Evolutionary conservation across 768 basidiomycete species (phyloP).

Genomic region (Suillus sp.): DNA sequence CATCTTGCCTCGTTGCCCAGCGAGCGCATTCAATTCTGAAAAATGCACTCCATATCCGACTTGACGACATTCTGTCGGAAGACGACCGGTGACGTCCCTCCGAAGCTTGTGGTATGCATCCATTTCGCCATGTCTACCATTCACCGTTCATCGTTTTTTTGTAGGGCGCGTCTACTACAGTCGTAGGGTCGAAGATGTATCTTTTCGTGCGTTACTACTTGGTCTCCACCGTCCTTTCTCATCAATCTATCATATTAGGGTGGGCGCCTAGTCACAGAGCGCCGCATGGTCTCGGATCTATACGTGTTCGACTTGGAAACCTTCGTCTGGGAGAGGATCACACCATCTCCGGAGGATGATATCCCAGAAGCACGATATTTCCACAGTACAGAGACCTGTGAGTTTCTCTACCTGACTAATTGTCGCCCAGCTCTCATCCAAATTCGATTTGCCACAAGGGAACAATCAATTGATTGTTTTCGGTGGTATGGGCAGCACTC

Average conservation of each 20-base stretch:
- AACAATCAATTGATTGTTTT: slow-evolving; percentile 90
- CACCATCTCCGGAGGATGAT: slow-evolving; percentile 61
- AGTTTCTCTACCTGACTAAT: slow-evolving; percentile 25
- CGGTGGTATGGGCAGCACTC: slow-evolving; percentile 90
- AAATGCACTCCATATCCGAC: slow-evolving; percentile 85
- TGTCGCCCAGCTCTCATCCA: slow-evolving; percentile 13
- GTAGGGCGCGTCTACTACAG: slow-evolving; percentile 89
- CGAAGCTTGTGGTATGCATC: slow-evolving; percentile 78
- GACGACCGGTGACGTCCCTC: slow-evolving; percentile 84
- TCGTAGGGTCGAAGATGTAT: slow-evolving; percentile 85
- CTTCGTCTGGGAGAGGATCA: slow-evolving; percentile 76
- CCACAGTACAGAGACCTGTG: slow-evolving; percentile 87
- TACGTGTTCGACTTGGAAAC: slow-evolving; percentile 87
- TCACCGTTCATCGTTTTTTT: not conserved
- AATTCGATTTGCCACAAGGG: slow-evolving; percentile 46
- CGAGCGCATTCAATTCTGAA: not conserved
- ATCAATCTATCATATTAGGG: slow-evolving; percentile 49
- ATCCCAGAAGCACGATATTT: slow-evolving; percentile 89
- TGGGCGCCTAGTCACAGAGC: slow-evolving; percentile 82
- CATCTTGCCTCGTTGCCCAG: slow-evolving; percentile 9
- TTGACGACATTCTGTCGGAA: slow-evolving; percentile 84
- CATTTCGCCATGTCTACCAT: not conserved
- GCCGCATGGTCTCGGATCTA: slow-evolving; percentile 88
- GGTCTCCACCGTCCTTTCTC: not conserved
- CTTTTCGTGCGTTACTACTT: slow-evolving; percentile 65